Conservation (phyloP, 2,329 filamentous ascomycete species). For the Intubia oerlemansii region DNA sequence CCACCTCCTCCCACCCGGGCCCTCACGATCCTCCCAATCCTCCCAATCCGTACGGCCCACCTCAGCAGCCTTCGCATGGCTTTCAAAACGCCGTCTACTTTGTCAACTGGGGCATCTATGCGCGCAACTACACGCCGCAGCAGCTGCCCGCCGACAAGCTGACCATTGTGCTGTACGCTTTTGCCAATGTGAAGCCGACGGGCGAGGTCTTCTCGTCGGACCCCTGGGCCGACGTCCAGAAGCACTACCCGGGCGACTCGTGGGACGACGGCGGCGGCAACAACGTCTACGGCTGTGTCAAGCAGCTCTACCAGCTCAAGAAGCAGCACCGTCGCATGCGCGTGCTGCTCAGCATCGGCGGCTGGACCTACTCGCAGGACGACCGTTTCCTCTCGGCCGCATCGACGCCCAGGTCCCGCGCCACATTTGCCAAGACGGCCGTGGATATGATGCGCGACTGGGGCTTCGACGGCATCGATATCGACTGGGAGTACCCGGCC, state of each 20-base stretch:
- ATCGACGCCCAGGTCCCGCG: slow-evolving; percentile 37
- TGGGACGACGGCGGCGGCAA: slow-evolving; percentile 42
- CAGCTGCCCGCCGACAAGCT: slow-evolving; percentile 48
- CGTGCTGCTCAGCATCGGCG: slow-evolving; percentile 59
- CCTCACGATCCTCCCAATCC: too few relatives aligned
- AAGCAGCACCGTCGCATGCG: slow-evolving; percentile 60
- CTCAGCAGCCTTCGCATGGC: too few relatives aligned
- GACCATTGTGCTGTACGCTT: slow-evolving; percentile 62
- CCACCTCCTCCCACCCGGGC: too few relatives aligned
- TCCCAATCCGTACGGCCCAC: too few relatives aligned
- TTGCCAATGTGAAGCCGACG: slow-evolving; percentile 50
- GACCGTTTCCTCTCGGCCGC: slow-evolving; percentile 39
- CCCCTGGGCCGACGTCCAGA: slow-evolving; percentile 46
- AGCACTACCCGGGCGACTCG: slow-evolving; percentile 48
- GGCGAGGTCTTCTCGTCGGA: slow-evolving; percentile 54
- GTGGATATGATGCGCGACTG: slow-evolving; percentile 52
- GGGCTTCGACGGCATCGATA: slow-evolving; percentile 24
- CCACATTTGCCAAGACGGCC: slow-evolving; percentile 46
- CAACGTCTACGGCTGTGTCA: slow-evolving; percentile 64
- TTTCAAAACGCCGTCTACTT: slow-evolving; percentile 26
- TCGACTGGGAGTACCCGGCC: slow-evolving; percentile 20
- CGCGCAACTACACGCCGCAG: slow-evolving; percentile 47
- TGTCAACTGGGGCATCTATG: slow-evolving; percentile 49
- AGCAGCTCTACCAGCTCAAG: slow-evolving; percentile 62
- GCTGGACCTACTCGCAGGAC: slow-evolving; percentile 65